A percentile compares a stretch with the other conserved stretches of the same genome.
phyloP scores from a whole-genome alignment of 2,329 filamentous ascomycete genomes.

The Hypoxylon sp. region DNA sequence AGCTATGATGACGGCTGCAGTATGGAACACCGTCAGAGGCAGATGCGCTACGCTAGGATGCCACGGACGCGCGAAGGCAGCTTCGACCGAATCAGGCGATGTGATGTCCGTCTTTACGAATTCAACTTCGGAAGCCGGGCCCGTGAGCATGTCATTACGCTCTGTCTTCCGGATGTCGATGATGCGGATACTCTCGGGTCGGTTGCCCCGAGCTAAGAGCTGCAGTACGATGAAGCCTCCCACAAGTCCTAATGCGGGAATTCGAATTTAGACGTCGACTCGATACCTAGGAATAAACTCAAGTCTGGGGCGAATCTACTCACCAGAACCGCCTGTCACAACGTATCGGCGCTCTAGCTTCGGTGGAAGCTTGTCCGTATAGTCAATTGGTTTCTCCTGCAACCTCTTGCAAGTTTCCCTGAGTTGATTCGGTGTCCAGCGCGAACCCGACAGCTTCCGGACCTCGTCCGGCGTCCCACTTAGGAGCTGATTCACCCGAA shows the following conservation, averaged over 20 bases:
- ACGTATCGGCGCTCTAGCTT: conserved; percentile 59
- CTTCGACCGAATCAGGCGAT: conserved; percentile 57
- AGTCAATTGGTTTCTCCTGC: conserved; percentile 56
- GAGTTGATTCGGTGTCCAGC: conserved; percentile 57
- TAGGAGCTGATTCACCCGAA: conserved; percentile 56
- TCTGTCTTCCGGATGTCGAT: conserved; percentile 63
- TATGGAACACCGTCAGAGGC: conserved; percentile 70
- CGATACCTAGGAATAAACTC: background rate
- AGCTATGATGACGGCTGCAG: conserved; percentile 66
- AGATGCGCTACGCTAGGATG: conserved; percentile 55
- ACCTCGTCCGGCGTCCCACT: conserved; percentile 55
- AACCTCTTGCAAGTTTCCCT: conserved; percentile 54
- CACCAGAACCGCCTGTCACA: conserved; percentile 62
- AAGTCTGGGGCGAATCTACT: conserved; percentile 36
- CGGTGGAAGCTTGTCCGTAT: conserved; percentile 56
- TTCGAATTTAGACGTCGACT: conserved; percentile 11
- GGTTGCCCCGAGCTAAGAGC: conserved; percentile 65
- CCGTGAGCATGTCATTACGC: conserved; percentile 58
- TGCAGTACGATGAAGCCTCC: conserved; percentile 68
- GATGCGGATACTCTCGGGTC: conserved; percentile 65
- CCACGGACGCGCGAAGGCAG: conserved; percentile 65
- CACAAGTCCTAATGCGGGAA: conserved; percentile 61
- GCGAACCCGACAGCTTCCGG: conserved; percentile 50
- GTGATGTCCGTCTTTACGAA: conserved; percentile 66
- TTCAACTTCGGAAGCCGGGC: conserved; percentile 54